Evolutionary conservation across 257 asterid genomes (phyloP), one percentile per base, ranked within the genome.

Genomic region (Forsythia suspensa): DNA sequence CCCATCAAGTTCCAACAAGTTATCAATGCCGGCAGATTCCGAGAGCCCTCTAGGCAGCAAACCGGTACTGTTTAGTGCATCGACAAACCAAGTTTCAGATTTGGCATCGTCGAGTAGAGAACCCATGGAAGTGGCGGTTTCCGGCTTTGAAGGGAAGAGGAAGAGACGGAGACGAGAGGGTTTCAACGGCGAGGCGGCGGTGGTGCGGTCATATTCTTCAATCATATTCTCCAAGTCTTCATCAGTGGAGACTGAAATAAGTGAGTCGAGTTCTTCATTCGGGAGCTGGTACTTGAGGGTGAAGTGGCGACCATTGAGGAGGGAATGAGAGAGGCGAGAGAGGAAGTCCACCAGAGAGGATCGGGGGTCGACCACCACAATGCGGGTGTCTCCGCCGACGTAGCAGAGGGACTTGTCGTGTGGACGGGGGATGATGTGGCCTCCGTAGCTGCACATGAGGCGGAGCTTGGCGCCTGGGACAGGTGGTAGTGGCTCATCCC

Each of bases 381-480:
- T 91, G 83, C 97, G 94, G 2, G 97, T 93, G 21, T 90, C 95
- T 16, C 97, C 97, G 34, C 97, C 95, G 2, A 91, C 88, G 74
- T 93, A 93, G 81, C 93, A 86, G 55, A 93, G 89, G 77, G 97
- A 82, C 77, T 90, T 91, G 82, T 93, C 92, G 57, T 91, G 92
- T 29, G 93, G 97, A 38, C 95, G 93, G 75, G 96, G 96, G 77
- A 92, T 88, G 78, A 92, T 91, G 87, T 92, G 97, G 34, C 97
- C 97, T 5, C 93, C 93, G 48, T 85, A 92, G 88, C 97, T 89
- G 80, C 97, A 92, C 90, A 90, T 88, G 37, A 93, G 86, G 69
- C 97, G 92, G 77, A 93, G 88, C 82, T 90, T 93, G 71, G 96
- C 83, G 46, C 86, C 88, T 3, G 89, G 90, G 38, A 86, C 80